Conservation (phyloP, 164 flowering plant species). For the Nymphaea thermarum region DNA sequence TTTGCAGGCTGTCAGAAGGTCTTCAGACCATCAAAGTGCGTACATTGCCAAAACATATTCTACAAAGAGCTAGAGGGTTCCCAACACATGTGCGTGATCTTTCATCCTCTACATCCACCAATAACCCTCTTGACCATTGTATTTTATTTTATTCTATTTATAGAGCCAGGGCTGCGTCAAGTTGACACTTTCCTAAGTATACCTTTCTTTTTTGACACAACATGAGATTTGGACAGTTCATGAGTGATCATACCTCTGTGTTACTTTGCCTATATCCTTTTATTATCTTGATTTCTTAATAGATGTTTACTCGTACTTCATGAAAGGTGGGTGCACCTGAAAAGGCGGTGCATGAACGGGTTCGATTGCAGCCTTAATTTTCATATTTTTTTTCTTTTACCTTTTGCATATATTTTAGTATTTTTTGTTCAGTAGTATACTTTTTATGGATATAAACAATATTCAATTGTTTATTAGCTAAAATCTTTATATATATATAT, state of each 20-base stretch:
- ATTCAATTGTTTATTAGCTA: too few species aligned
- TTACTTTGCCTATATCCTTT: background rate
- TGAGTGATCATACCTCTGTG: background rate
- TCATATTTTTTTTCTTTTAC: too few species aligned
- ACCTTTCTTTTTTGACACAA: background rate
- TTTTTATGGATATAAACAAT: too few species aligned
- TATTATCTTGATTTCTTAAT: too few species aligned
- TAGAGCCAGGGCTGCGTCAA: background rate
- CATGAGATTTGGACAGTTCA: background rate
- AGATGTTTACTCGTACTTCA: too few species aligned
- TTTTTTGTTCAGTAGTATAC: too few species aligned
- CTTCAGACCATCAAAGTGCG: constrained; percentile 75
- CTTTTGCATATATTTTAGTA: too few species aligned
- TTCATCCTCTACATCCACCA: background rate
- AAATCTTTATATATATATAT: too few species aligned
- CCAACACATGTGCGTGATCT: constrained; percentile 66
- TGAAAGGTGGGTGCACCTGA: too few species aligned
- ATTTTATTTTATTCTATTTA: background rate
- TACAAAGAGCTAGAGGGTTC: constrained; percentile 67
- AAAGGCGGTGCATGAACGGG: too few species aligned
- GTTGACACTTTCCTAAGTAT: background rate
- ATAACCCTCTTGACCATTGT: background rate
- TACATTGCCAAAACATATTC: constrained; percentile 63
- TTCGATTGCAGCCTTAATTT: too few species aligned
- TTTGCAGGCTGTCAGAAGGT: constrained; percentile 78